These are phyloP conservation scores for Talaromyces albobiverticillius DNA, from an alignment of 2,329 filamentous ascomycete genomes.

Conservation along the genomic window DNA sequence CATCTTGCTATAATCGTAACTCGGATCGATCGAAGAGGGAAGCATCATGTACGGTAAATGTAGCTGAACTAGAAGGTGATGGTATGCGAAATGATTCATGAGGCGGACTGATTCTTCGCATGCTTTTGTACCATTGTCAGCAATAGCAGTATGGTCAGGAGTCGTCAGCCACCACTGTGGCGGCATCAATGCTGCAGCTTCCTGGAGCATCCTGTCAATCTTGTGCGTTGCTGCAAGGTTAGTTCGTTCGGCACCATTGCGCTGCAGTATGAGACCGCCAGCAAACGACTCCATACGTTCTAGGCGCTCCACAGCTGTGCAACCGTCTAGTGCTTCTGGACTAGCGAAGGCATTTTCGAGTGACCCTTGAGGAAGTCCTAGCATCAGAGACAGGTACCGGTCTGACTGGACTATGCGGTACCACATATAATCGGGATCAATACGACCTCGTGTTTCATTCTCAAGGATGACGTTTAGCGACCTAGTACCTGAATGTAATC, in stretches of 20 bases:
- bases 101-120: constrained; percentile 2
- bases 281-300: constrained; percentile 46
- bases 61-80: constrained; percentile 8
- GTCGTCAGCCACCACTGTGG: constrained; percentile 2
- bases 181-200: background rate
- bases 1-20: constrained; percentile 50
- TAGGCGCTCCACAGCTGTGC: constrained; percentile 38
- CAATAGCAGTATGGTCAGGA: background rate
- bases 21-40: constrained; percentile 24
- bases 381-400: constrained; percentile 38
- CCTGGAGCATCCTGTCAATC: constrained; percentile 2
- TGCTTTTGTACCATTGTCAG: background rate
- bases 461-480: constrained; percentile 20
- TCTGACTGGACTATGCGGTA: constrained; percentile 39
- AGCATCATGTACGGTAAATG: constrained; percentile 9
- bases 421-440: constrained; percentile 30
- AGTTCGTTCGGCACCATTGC: constrained; percentile 32
- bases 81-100: constrained; percentile 7
- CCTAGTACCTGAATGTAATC: constrained; percentile 21
- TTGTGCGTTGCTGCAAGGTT: background rate
- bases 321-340: constrained; percentile 44
- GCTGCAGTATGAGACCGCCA: constrained; percentile 47
- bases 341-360: constrained; percentile 38
- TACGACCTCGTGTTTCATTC: constrained; percentile 14
- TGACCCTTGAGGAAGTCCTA: constrained; percentile 38